Evolutionary conservation across 129 eudicot species (phyloP), one percentile per base, ranked within the genome.

Genomic region (Dittrichia graveolens): DNA sequence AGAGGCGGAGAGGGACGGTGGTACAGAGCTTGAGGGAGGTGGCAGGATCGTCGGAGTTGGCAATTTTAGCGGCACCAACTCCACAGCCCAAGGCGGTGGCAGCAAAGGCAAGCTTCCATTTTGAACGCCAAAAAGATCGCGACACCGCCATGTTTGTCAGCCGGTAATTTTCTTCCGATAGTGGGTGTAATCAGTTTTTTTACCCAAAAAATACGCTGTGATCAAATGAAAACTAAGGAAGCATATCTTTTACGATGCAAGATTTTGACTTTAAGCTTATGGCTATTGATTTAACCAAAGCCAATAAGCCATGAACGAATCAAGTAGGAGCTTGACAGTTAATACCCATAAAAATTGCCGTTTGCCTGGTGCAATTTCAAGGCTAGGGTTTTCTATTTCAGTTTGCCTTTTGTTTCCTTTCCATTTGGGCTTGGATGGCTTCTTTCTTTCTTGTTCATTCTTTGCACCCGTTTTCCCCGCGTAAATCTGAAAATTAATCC

Each of bases 1-100:
- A 47, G 69, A 94, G 96, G 61, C 96, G 98, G 70, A 83, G 7
- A 45, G 98, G 98, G 76, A 94, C 96, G 42, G 87, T 79, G 55
- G 92, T 80, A 69, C 85, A 81, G 61, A 94, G 96, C 87, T 90
- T 90, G 44, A 90, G 55, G 44, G 93, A 58, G 42, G 91, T 75
- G 18, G 89, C 86, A 2, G 98, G 96, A 59, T 94, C 98, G 64
- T 87, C 96, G 75, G 96, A 88, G 60, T 58, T 85, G 5, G 88
- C 79, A 41, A 94, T 86, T 10, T 84, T 72, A 37, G 92, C 95
- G 10, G 79, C 96, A 19, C 80, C 91, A 60, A 79, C 86, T 43
- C 95, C 98, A 54, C 88, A 72, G 48, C 73, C 91, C 24, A 74
- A 52, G 45, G 90, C 85, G 64, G 98, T 80, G 78, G 96, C 81